A percentile compares a stretch with the other conserved stretches of the same genome.
Evolutionary conservation across 352 stramenopile genomes (phyloP).

Genomic region (Phytopythium aichiense): DNA sequence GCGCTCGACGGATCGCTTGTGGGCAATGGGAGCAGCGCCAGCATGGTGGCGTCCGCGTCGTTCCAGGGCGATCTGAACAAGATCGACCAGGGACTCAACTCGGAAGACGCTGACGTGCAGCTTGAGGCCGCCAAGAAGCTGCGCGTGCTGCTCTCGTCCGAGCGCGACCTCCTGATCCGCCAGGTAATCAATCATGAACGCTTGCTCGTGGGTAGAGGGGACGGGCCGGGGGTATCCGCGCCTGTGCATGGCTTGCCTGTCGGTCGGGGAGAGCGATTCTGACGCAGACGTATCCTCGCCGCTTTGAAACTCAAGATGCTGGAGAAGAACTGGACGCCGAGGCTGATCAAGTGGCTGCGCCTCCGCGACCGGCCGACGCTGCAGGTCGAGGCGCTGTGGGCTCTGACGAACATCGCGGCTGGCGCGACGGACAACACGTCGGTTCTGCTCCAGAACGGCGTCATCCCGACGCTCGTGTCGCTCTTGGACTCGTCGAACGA

Average conservation of each 20-base stretch:
- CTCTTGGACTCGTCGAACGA: constrained; percentile 89
- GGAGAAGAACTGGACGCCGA: constrained; percentile 86
- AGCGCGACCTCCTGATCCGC: constrained; percentile 81
- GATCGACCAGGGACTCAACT: constrained; percentile 77
- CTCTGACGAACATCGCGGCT: constrained; percentile 94
- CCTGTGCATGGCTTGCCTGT: neutral
- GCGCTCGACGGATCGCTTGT: constrained; percentile 27
- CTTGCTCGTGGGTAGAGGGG: neutral
- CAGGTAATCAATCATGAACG: constrained; percentile 41
- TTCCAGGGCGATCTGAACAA: constrained; percentile 83
- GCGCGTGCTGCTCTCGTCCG: constrained; percentile 76
- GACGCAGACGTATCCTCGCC: neutral
- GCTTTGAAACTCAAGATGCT: constrained; percentile 50
- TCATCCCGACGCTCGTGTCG: constrained; percentile 89
- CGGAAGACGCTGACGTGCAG: constrained; percentile 78
- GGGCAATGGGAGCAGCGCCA: constrained; percentile 12
- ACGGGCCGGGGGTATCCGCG: neutral
- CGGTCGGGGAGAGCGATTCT: neutral
- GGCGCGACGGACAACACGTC: constrained; percentile 90
- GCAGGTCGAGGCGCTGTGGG: constrained; percentile 93
- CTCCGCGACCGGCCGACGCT: constrained; percentile 75
- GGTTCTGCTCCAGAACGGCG: constrained; percentile 89
- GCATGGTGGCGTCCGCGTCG: constrained; percentile 39
- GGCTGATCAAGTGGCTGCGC: constrained; percentile 82
- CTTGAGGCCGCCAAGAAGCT: constrained; percentile 85